phyloP scores from a whole-genome alignment of 164 flowering plant genomes.

The Piper longum region DNA sequence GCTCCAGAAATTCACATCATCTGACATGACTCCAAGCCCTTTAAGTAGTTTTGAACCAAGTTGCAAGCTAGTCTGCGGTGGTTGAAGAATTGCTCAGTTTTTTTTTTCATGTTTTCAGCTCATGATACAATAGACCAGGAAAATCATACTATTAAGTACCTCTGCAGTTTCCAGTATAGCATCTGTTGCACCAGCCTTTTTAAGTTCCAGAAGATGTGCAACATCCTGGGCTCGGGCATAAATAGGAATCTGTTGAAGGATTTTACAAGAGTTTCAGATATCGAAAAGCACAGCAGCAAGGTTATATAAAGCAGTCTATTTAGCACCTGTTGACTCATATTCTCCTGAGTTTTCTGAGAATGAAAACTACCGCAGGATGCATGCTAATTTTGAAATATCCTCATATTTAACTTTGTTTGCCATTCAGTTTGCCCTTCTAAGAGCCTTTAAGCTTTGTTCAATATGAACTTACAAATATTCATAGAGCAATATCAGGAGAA shows the following conservation, averaged over 20 bases:
- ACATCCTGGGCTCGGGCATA: slow-evolving; percentile 88
- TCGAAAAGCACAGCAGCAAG: no score
- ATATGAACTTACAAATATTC: no score
- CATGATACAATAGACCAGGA: neutral
- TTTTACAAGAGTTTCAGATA: neutral
- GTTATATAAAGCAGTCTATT: no score
- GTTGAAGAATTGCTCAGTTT: neutral
- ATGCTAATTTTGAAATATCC: no score
- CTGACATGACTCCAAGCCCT: slow-evolving; percentile 94
- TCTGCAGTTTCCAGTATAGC: slow-evolving; percentile 85
- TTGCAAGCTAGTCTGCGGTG: slow-evolving; percentile 85
- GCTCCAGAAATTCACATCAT: slow-evolving; percentile 75
- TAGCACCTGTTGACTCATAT: no score
- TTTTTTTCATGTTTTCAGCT: neutral
- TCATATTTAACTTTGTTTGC: no score
- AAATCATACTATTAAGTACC: slow-evolving; percentile 25
- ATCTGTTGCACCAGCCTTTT: slow-evolving; percentile 94
- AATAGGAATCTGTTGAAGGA: slow-evolving; percentile 52
- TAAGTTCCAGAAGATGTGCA: slow-evolving; percentile 70
- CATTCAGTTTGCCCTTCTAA: no score
- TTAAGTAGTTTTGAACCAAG: slow-evolving; percentile 87
- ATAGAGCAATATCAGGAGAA: no score
- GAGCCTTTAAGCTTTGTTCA: no score
- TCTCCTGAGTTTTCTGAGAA: no score
- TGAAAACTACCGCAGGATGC: no score